Base-by-base conservation (phyloP, 345 rosid species). In the Cardamine occulta region DNA sequence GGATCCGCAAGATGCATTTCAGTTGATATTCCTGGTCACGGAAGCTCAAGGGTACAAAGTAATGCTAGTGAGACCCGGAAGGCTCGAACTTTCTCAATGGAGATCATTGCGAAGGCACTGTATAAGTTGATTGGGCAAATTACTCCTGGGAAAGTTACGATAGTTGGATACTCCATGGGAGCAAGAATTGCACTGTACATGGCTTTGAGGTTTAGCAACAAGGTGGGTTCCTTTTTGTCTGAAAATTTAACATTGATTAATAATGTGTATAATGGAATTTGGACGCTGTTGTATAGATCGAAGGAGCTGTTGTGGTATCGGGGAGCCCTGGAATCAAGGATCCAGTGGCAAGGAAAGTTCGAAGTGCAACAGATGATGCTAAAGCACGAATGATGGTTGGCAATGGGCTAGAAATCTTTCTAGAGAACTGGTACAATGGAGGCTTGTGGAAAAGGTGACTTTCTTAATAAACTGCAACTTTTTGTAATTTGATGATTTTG, bases 131-230 rank as follows among this genome's bases (percentile, higher is more conserved):
- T 88, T 55, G 81, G 83, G 67, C 82, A 73, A 19, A 70, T 90
- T 66, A 83, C 87, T 70, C 86, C 91, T 19, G 80, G 79, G 61
- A 85, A 86, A 74, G 79, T 88, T n/a, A 83, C 83, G 35, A 53
- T 94, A 42, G 90, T 88, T 74, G 97, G 95, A 57, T 94, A 94
- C 74, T 94, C 97, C 15, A 87, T 91, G 98, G 97, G 98, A 71
- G 96, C 91, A 73, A 86, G 97, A 83, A 88, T 91, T 31, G 96
- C 97, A 24, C 73, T 94, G 79, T 86, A 84, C 85, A 89, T 88
- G 91, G 90, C 94, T 57, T 78, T 89, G 79, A 85, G 79, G 61
- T 86, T 84, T 77, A 66, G 63, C 39, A 55, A 87, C 52, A 86
- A 81, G 96, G 98, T 91, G 68, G 17, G 49, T 58, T 67, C 7